These are phyloP conservation scores for Curvularia verruculosa DNA, from an alignment of 2,329 filamentous ascomycete species.

Conservation along the genomic window DNA sequence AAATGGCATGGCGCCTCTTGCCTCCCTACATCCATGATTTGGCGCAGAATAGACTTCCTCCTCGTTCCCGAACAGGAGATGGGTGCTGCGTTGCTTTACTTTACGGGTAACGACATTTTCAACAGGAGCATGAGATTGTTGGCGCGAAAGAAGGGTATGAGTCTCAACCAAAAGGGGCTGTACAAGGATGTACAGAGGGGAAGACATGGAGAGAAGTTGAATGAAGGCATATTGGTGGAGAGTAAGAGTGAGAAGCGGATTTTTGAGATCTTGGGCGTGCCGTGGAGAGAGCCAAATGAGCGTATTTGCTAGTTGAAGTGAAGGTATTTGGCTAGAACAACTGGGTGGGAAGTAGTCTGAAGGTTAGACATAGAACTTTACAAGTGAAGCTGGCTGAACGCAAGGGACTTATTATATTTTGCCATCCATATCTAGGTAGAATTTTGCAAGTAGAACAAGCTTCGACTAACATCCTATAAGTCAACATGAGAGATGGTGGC, in stretches of 20 bases:
- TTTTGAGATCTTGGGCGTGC: constrained; percentile 81
- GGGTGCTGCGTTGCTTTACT: constrained; percentile 89
- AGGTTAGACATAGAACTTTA: neutral
- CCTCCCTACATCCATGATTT: constrained; percentile 64
- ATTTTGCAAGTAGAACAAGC: neutral
- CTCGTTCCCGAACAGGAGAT: constrained; percentile 80
- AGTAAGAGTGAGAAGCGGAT: constrained; percentile 77
- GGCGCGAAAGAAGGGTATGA: constrained; percentile 80
- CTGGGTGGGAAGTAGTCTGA: neutral
- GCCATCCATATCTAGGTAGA: neutral
- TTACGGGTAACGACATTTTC: constrained; percentile 94
- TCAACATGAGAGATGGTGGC: neutral
- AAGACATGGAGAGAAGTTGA: constrained; percentile 63
- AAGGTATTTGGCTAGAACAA: neutral
- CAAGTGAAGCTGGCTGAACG: neutral
- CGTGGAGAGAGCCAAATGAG: constrained; percentile 69
- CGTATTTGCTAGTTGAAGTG: constrained; percentile 33
- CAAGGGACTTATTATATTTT: neutral
- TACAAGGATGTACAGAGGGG: constrained; percentile 73
- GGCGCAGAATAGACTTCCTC: constrained; percentile 84
- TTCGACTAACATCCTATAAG: neutral
- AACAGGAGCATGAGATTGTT: constrained; percentile 84
- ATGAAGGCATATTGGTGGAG: constrained; percentile 74
- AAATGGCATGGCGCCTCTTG: constrained; percentile 91
- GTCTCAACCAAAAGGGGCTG: constrained; percentile 82